Evolutionary conservation across 108 stramenopile genomes (phyloP), one percentile per base, ranked within the genome.

Genomic region (Epithemia pelagica): DNA sequence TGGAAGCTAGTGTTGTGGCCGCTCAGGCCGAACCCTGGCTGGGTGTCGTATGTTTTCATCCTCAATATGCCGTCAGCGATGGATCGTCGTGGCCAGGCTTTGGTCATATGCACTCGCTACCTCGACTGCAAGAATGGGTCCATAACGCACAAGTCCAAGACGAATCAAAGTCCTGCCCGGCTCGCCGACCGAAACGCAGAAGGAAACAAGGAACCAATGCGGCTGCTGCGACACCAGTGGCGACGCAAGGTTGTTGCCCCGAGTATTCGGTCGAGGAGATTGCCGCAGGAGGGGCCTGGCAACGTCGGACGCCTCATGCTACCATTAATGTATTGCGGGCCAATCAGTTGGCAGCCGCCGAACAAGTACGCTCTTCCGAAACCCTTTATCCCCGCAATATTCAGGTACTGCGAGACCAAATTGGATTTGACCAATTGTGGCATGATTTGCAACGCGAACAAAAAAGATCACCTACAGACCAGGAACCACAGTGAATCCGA

Each of bases 41-140:
- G 66, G 90, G 90, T 28, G 80, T 91, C 25, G 90, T 91, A 33
- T 91, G 90, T 52, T 91, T 91, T 56, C 90, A 91, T 77, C 90
- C 90, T 19, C 30, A 78, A 20, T 91, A 89, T 68, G 81, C 74
- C 20, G 82, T 77, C 46, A 85, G 87, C 0, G 87, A 91, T 59
- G 90, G 90, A 24, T 66, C 32, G 32, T 79, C 83, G 15, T 91
- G 79, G 73, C 90, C 90, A 24, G 90, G 90, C n/a, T 91, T 91
- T 73, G 90, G 90, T 15, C 90, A 91, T 46, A 91, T 91, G 90
- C 90, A 91, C 52, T 87, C 85, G 24, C 71, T 88, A 15, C 85
- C 87, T 2, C 79, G 87, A 52, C 64, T 91, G 26, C 68, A 86
- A 74, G 74, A 87, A 61, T 91, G 87, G 90, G 65, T 72, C 37